These are phyloP conservation scores for Macrolepiota fuliginosa DNA, from an alignment of 768 basidiomycete genomes.

Conservation along the genomic window DNA sequence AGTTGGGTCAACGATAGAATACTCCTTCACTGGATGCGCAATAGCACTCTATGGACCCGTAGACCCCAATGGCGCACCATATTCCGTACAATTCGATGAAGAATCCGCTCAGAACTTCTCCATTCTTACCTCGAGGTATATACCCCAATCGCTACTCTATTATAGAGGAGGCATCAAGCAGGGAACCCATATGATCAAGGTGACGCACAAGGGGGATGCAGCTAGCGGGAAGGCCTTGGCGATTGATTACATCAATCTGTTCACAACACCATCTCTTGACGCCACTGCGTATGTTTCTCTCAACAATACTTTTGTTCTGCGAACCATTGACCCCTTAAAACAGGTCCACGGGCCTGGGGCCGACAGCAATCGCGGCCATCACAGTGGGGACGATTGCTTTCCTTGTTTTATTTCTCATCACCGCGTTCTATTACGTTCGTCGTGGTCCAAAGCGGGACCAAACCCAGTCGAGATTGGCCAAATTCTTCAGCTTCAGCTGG, in stretches of 20 bases:
- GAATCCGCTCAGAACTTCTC: constrained; percentile 17
- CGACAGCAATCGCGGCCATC: constrained; percentile 1
- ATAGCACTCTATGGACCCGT: constrained; percentile 39
- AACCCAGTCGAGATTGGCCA: neutral
- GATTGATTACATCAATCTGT: constrained; percentile 30
- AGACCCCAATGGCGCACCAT: constrained; percentile 27
- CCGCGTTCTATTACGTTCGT: neutral
- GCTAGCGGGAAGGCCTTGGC: constrained; percentile 18
- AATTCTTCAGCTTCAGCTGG: neutral
- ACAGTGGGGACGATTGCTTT: neutral
- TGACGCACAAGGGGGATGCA: constrained; percentile 12
- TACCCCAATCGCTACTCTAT: constrained; percentile 28
- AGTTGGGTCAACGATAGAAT: constrained; percentile 20
- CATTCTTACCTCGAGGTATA: constrained; percentile 19
- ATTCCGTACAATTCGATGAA: constrained; percentile 29
- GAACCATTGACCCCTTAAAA: neutral
- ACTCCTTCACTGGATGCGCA: constrained; percentile 29
- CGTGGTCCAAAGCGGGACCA: neutral
- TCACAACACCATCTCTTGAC: constrained; percentile 22
- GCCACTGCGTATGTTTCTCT: constrained; percentile 15
- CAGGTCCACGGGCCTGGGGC: neutral
- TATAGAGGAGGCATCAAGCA: constrained; percentile 24
- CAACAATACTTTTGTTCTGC: neutral
- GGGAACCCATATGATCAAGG: constrained; percentile 25
- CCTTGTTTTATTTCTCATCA: neutral